Conservation (phyloP, 805 yeast genomes). For the Candida bentonensis region DNA sequence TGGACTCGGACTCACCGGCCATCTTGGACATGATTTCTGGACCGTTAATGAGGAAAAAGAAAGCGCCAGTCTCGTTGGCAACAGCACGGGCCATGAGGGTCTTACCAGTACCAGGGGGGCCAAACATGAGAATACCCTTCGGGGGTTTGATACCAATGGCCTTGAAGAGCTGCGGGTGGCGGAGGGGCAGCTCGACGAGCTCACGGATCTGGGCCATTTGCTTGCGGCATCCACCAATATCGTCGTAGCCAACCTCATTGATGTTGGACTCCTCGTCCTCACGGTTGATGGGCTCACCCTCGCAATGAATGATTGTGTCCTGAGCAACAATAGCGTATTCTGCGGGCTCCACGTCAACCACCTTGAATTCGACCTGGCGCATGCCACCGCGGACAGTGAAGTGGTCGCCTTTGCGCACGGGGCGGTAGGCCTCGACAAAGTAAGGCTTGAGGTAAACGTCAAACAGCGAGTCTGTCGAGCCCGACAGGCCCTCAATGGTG, state of each 20-base stretch:
- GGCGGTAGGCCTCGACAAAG: conserved; percentile 97
- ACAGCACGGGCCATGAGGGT: conserved; percentile 99
- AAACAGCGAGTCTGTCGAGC: conserved; percentile 84
- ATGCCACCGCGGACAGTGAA: conserved; percentile 96
- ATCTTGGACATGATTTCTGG: conserved; percentile 99
- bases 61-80: conserved; percentile 98
- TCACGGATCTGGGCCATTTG: conserved; percentile 99
- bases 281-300: conserved; percentile 96
- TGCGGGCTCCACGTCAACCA: conserved; percentile 94
- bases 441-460: conserved; percentile 95
- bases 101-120: conserved; percentile 99
- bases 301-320: conserved; percentile 95
- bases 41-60: conserved; percentile 94
- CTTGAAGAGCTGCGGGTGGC: conserved; percentile 97
- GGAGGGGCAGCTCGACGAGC: conserved; percentile 91
- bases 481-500: conserved; percentile 95
- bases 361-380: conserved; percentile 98
- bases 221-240: conserved; percentile 97
- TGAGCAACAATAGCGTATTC: conserved; percentile 97
- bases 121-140: conserved; percentile 96
- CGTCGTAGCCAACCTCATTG: conserved; percentile 97
- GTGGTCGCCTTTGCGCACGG: conserved; percentile 93
- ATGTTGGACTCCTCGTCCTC: conserved; percentile 96
- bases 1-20: conserved; percentile 99
- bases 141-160: conserved; percentile 97